Evolutionary conservation across 345 rosid genomes (phyloP), one percentile per base, ranked within the genome.

Genomic region (Mallotus nudiflorus): DNA sequence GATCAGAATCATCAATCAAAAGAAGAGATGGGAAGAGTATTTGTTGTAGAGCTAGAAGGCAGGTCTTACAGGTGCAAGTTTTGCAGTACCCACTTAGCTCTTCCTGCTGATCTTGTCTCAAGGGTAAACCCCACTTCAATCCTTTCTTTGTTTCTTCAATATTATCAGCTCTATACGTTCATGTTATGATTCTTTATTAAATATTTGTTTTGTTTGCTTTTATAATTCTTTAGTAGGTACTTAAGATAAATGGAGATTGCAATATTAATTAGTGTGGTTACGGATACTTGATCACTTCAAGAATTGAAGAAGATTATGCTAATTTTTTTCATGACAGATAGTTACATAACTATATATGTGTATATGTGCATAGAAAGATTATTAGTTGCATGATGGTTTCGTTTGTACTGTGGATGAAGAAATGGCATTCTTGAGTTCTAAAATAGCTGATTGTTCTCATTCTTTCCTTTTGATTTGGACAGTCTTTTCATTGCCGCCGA

Each of bases 61-160:
- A 84, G 96, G 82, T 82, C 91, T 74, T 93, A 91, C 84, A 83
- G 88, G 77, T 93, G 98, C 96, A 91, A 85, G 86, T 88, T 80
- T 61, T 93, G 98, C 60, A 81, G 77, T 70, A 89, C 98, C 75
- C 97, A 91, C 81, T 84, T 93, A 6, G 93, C 98, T 71, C 86
- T 85, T 73, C 88, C 83, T 48, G 72, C 79, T 69, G 92, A 93
- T 72, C 83, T 93, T 66, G 77, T 84, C 60, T 91, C 97, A 42
- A 70, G 70, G 87, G 98, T 91, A 82, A n/a, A 0, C 54, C 6
- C 2, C 33, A 24, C n/a, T 13, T 22, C 20, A 46, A 9, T 48
- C 18, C 42, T 50, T 20, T 53, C 7, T 53, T 20, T 48, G 0
- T 16, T 18, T 24, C 4, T 16, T 15, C n/a, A n/a, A 9, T n/a